Evolutionary conservation across 139 green algal species (phyloP).

Genomic region (Spirogloea muscicola): DNA sequence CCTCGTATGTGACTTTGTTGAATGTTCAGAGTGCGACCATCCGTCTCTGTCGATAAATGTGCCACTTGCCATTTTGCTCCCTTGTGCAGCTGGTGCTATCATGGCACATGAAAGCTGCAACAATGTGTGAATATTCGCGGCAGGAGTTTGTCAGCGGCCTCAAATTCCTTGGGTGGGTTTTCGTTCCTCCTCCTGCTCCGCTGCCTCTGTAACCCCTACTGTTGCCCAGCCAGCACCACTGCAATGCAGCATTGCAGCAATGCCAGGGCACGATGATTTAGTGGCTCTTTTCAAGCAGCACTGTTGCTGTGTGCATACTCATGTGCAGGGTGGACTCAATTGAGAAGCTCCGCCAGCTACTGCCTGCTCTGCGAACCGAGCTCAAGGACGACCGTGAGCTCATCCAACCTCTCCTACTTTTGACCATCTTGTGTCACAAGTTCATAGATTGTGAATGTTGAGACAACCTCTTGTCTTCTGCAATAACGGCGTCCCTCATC

Average conservation of each 20-base stretch:
- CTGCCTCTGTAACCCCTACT: too few species aligned
- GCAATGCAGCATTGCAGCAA: too few species aligned
- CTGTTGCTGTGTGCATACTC: slow-evolving; percentile 20
- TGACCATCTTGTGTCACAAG: background rate
- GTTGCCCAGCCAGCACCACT: too few species aligned
- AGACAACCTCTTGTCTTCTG: too few species aligned
- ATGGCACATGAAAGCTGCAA: slow-evolving; percentile 70
- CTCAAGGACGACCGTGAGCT: slow-evolving; percentile 44
- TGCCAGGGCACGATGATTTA: too few species aligned
- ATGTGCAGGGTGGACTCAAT: slow-evolving; percentile 36
- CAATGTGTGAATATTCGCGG: slow-evolving; percentile 83
- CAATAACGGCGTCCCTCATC: too few species aligned
- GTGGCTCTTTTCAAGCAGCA: too few species aligned
- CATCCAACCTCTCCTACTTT: background rate
- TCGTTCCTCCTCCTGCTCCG: background rate
- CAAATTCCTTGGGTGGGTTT: slow-evolving; percentile 22
- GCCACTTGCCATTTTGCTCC: too few species aligned
- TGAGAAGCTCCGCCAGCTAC: slow-evolving; percentile 26
- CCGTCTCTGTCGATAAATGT: too few species aligned
- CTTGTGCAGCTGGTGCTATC: slow-evolving; percentile 74
- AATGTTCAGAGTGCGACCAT: background rate
- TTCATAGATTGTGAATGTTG: background rate
- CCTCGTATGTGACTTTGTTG: background rate
- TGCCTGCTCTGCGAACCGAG: slow-evolving; percentile 38
- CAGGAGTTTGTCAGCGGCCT: slow-evolving; percentile 69